A percentile compares a stretch with the other conserved stretches of the same genome.
These are phyloP conservation scores for Crassisporium funariophilum DNA, from an alignment of 768 basidiomycete genomes.

Conservation along the genomic window DNA sequence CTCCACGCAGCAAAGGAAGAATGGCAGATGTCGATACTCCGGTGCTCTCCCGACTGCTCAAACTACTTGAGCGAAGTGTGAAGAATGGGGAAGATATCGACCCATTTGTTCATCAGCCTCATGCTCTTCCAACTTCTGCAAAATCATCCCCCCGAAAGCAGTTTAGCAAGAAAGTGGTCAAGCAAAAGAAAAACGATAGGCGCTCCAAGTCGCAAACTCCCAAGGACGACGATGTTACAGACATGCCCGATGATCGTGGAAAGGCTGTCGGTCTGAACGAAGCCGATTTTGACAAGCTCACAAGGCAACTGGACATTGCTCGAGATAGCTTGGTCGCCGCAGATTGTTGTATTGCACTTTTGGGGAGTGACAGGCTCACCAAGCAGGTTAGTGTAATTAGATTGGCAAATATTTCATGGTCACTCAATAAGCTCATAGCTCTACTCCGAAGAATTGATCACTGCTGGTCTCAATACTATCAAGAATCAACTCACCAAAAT, in stretches of 20 bases:
- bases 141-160: constrained; percentile 54
- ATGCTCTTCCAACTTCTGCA: constrained; percentile 19
- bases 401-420: background rate
- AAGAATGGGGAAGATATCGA: constrained; percentile 75
- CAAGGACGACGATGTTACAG: constrained; percentile 27
- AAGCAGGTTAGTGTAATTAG: constrained; percentile 67
- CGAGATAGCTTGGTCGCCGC: constrained; percentile 80
- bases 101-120: constrained; percentile 53
- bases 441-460: constrained; percentile 93
- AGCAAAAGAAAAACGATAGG: constrained; percentile 38
- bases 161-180: constrained; percentile 42
- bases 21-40: constrained; percentile 70
- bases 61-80: constrained; percentile 79
- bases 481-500: constrained; percentile 81
- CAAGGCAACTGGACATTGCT: constrained; percentile 57
- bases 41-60: constrained; percentile 65
- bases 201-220: constrained; percentile 49
- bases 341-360: constrained; percentile 77
- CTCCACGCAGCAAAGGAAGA: constrained; percentile 53
- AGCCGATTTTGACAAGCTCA: constrained; percentile 50
- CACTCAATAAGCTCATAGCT: constrained; percentile 47
- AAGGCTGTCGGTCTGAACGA: constrained; percentile 38
- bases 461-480: constrained; percentile 69
- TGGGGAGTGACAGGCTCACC: constrained; percentile 76
- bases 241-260: constrained; percentile 17